phyloP scores from a whole-genome alignment of 2,329 filamentous ascomycete species.

The Ceratocystis variospora region DNA sequence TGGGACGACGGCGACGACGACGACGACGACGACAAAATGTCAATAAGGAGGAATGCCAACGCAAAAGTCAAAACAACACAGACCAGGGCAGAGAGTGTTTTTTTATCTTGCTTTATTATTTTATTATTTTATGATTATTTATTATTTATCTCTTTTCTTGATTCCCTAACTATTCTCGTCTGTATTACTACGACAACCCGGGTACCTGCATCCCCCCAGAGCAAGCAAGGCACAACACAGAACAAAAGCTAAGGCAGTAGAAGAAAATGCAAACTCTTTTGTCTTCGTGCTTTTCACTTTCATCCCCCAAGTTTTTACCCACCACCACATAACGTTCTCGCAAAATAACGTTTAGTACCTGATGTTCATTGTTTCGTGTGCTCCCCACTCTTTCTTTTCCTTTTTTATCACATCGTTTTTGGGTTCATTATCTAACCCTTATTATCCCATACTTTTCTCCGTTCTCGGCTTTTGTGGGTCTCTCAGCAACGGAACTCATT shows the following conservation, averaged over 20 bases:
- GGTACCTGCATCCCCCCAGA: background rate
- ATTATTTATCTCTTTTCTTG: background rate
- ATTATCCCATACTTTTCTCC: background rate
- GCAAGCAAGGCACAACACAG: too few species aligned
- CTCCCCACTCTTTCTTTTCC: background rate
- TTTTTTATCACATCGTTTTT: background rate
- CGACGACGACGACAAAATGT: too few species aligned
- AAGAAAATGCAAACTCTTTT: too few species aligned
- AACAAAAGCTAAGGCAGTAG: too few species aligned
- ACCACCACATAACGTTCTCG: too few species aligned
- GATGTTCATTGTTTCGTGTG: too few species aligned
- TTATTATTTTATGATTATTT: background rate
- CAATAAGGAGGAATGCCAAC: too few species aligned
- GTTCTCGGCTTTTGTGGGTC: slow-evolving; percentile 12
- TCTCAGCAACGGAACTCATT: background rate
- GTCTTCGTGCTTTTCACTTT: too few species aligned
- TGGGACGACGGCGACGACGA: too few species aligned
- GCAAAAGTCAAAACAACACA: too few species aligned
- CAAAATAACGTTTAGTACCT: too few species aligned
- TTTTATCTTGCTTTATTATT: background rate
- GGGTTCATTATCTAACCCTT: background rate
- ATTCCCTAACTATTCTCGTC: background rate
- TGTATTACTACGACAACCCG: background rate
- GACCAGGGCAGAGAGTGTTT: too few species aligned
- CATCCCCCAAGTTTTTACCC: background rate